Conservation (phyloP, 2,329 filamentous ascomycete genomes). For the Phoma sp. region DNA sequence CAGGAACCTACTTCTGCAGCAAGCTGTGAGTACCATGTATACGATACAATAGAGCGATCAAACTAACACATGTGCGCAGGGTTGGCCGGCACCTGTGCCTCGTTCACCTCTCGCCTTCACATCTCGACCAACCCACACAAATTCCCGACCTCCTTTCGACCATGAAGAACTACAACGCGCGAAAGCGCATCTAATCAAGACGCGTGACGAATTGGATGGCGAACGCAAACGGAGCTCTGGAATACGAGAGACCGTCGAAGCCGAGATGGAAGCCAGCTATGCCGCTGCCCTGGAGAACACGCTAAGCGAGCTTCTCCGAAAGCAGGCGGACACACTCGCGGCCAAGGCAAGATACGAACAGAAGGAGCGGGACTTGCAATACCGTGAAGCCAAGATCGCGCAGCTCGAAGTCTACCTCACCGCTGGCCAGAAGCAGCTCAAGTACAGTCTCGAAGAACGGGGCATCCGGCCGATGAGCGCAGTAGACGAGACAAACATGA, state of each 20-base stretch:
- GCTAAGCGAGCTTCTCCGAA: constrained; percentile 18
- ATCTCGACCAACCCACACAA: background rate
- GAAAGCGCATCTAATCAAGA: constrained; percentile 20
- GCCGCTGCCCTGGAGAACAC: constrained; percentile 19
- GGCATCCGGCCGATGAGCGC: constrained; percentile 16
- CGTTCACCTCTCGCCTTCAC: constrained; percentile 8
- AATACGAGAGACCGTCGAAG: constrained; percentile 15
- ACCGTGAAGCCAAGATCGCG: constrained; percentile 21
- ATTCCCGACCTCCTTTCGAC: constrained; percentile 1
- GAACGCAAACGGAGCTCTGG: constrained; percentile 21
- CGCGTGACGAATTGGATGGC: constrained; percentile 18
- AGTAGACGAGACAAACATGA: constrained; percentile 12
- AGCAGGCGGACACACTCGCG: constrained; percentile 19
- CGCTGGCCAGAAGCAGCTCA: constrained; percentile 31
- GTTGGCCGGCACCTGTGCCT: constrained; percentile 1
- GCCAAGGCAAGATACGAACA: constrained; percentile 15
- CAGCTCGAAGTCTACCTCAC: constrained; percentile 28
- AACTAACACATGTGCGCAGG: too few relatives aligned
- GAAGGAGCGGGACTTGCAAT: constrained; percentile 16
- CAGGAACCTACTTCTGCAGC: background rate
- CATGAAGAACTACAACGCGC: constrained; percentile 18
- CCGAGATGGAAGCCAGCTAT: constrained; percentile 13
- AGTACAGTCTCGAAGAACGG: constrained; percentile 14
- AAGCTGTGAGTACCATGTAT: background rate
- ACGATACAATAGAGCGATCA: too few relatives aligned